Base-by-base conservation (phyloP, 2,329 filamentous ascomycete genomes). In the Graphium sp. region DNA sequence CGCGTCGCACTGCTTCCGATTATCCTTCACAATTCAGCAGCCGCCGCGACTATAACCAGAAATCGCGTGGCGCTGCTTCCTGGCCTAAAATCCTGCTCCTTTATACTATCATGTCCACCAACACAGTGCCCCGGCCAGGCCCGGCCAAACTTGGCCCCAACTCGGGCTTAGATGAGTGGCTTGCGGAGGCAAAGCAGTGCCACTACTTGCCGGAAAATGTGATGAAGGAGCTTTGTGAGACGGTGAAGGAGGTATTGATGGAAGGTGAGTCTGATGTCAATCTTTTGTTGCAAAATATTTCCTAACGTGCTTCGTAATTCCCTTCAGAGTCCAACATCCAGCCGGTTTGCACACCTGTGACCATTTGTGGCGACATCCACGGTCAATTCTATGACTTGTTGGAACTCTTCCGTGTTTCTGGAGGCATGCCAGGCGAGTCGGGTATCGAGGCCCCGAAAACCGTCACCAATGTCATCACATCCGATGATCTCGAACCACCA, bases 141-240 rank as follows among this genome's bases (percentile, higher is more conserved):
- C 85, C 87, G 32, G 87, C 87, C 34, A 83, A 79, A 42, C 61
- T 95, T 39, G 74, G 73, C 37, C 72, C 79, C 32, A 81, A 82
- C 49, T 81, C 85, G 22, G 83, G 83, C 10, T 74, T 91, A 19
- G 83, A 94, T 50, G 85, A 95, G 58, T 98, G 89, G 89, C 67
- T 98, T 18, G 81, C 89, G 48, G 81, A 91, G 53, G 89, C 89
- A 24, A 94, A 93, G 56, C 80, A 89, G 54, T 95, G 89, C 59
- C 89, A 92, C 52, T 94, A 95, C 52, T 68, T 98, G 29, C 89
- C 89, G 28, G 89, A 98, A 56, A 60, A 76, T 36, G 83, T 91
- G 46, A 98, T 98, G 89, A 98, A 98, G 65, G 81, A 92, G 53
- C 67, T 98, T 27, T 98, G 89, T 52, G 89, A 98, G 60, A 92